These are phyloP conservation scores for Plasmodium cynomolgi DNA, from an alignment of 169 alveolate genomes.

Conservation along the genomic window DNA sequence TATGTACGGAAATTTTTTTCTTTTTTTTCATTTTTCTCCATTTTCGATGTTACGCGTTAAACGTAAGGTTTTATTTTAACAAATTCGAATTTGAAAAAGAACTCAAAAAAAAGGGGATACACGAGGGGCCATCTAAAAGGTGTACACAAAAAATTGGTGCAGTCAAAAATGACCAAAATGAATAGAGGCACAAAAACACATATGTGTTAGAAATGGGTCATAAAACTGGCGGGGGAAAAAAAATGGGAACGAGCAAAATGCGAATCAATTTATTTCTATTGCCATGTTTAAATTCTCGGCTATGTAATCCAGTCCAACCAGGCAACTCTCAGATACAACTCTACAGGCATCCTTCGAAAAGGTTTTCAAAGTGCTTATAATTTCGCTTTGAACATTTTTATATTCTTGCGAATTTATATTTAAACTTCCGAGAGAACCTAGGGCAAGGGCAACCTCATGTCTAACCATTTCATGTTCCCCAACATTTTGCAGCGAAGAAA, in stretches of 20 bases:
- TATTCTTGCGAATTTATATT: constrained; percentile 78
- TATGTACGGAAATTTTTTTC: neutral
- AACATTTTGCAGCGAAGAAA: constrained; percentile 81
- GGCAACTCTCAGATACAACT: constrained; percentile 84
- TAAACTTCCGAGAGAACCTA: constrained; percentile 89
- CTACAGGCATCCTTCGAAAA: constrained; percentile 72
- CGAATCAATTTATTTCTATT: constrained; percentile 39
- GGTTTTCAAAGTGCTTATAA: constrained; percentile 71
- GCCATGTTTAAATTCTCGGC: constrained; percentile 76
- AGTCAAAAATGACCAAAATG: neutral
- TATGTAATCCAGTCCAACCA: constrained; percentile 83
- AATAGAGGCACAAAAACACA: neutral
- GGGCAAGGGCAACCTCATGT: constrained; percentile 94
- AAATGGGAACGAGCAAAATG: neutral
- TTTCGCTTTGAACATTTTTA: constrained; percentile 41
- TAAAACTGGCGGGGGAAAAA: neutral
- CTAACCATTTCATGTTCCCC: constrained; percentile 91
- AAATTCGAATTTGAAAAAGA: constrained; percentile 2
- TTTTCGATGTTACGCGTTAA: neutral
- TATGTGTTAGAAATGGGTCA: neutral
- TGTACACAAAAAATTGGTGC: neutral
- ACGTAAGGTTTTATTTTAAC: neutral
- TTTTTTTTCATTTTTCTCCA: neutral
- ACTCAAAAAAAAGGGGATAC: neutral
- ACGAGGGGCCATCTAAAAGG: neutral